These are phyloP conservation scores for Phlebiopsis gigantea DNA, from an alignment of 768 basidiomycete species.

Conservation along the genomic window DNA sequence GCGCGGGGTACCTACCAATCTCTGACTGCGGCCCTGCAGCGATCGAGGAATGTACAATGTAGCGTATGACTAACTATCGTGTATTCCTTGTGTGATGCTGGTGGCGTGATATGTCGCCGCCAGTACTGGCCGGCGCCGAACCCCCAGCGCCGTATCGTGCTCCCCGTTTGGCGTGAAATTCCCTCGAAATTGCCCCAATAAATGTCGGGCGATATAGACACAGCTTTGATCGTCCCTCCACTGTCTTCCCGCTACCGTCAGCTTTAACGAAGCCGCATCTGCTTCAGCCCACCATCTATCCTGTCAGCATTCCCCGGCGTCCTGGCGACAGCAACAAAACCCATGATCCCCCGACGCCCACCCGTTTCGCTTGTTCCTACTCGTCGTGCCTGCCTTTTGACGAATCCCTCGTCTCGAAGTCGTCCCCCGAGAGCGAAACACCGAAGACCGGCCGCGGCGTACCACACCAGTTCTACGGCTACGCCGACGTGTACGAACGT, in stretches of 20 bases:
- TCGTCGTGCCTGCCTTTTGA: not conserved
- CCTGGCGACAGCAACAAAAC: not conserved
- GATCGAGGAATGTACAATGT: not conserved
- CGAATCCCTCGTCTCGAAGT: not conserved
- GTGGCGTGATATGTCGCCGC: conserved; percentile 5
- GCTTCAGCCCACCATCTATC: not conserved
- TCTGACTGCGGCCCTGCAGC: not conserved
- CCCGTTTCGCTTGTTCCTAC: not conserved
- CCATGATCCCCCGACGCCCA: not conserved
- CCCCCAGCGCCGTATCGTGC: no score
- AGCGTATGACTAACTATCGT: not conserved
- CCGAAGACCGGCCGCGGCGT: conserved; percentile 1
- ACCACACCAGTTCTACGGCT: not conserved
- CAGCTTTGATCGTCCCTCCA: not conserved
- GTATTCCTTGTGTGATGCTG: not conserved
- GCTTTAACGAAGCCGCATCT: not conserved
- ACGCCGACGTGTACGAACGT: not conserved
- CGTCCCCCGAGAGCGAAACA: not conserved
- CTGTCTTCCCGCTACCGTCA: not conserved
- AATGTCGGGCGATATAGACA: not conserved
- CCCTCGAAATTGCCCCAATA: conserved; percentile 1
- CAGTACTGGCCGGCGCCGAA: no score
- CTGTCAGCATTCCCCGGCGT: not conserved
- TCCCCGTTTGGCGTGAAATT: not conserved
- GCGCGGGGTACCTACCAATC: conserved; percentile 8